phyloP scores from a whole-genome alignment of 2,329 filamentous ascomycete species.

The Exophiala mesophila region DNA sequence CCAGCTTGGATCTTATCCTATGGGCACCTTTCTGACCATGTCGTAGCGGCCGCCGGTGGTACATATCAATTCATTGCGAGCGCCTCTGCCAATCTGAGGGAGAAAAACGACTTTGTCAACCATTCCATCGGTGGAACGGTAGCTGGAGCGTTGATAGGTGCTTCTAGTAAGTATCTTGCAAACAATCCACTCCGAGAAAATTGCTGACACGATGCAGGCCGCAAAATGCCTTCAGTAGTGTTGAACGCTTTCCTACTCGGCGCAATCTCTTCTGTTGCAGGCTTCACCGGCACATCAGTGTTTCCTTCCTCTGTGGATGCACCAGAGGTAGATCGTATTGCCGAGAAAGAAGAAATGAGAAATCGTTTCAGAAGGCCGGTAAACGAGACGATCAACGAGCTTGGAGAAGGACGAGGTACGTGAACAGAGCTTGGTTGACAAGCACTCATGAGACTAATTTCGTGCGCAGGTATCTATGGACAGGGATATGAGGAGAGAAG shows the following conservation, averaged over 20 bases:
- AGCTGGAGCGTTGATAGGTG: constrained; percentile 65
- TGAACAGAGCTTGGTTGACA: constrained; percentile 16
- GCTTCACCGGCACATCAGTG: constrained; percentile 61
- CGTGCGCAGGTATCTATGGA: constrained; percentile 63
- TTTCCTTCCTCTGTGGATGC: constrained; percentile 45
- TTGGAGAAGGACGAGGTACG: constrained; percentile 84
- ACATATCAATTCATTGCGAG: constrained; percentile 72
- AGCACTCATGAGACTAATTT: constrained; percentile 12
- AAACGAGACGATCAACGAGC: constrained; percentile 72
- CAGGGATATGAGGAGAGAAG: constrained; percentile 82
- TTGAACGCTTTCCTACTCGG: constrained; percentile 61
- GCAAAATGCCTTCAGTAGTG: constrained; percentile 65
- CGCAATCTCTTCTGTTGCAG: constrained; percentile 57
- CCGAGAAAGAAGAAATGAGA: constrained; percentile 67
- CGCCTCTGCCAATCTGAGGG: constrained; percentile 76
- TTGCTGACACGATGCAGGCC: constrained; percentile 38
- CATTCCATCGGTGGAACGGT: constrained; percentile 70
- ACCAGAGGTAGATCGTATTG: constrained; percentile 62
- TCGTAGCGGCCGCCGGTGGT: constrained; percentile 64
- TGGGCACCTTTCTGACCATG: constrained; percentile 12
- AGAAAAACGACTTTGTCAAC: constrained; percentile 77
- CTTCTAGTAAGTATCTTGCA: constrained; percentile 55
- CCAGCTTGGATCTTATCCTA: neutral
- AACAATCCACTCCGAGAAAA: constrained; percentile 11
- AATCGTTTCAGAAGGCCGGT: constrained; percentile 68